Evolutionary conservation across 371 early-diverging fungal species (phyloP).

Genomic region (Catenaria anguillulae): DNA sequence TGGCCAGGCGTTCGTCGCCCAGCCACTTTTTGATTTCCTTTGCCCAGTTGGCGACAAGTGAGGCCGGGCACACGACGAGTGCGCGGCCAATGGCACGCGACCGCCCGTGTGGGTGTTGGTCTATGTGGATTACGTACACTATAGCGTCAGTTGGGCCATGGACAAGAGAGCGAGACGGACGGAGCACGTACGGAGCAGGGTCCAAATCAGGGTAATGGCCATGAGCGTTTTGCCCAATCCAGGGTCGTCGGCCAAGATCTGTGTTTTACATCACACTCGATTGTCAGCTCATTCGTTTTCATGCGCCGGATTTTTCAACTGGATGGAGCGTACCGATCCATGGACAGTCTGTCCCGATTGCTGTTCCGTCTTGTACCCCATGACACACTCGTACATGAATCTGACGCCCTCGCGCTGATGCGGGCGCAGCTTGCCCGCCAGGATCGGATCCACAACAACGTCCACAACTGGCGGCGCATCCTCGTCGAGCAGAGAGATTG

Average conservation of each 20-base stretch:
- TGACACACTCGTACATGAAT: constrained; percentile 44
- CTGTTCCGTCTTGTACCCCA: constrained; percentile 18
- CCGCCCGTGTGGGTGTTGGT: constrained; percentile 28
- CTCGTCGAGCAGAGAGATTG: neutral
- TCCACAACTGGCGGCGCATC: constrained; percentile 16
- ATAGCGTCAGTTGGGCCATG: neutral
- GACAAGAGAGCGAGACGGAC: too few species aligned
- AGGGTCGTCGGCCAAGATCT: constrained; percentile 12
- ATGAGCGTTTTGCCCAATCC: constrained; percentile 45
- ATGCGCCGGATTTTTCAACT: too few species aligned
- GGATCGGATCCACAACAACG: constrained; percentile 38
- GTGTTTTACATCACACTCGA: too few species aligned
- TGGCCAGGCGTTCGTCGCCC: constrained; percentile 21
- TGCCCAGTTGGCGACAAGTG: constrained; percentile 43
- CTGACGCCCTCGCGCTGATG: constrained; percentile 44
- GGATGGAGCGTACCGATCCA: constrained; percentile 45
- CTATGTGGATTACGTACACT: too few species aligned
- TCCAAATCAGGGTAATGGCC: constrained; percentile 46
- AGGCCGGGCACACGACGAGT: constrained; percentile 46
- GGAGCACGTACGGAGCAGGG: constrained; percentile 26
- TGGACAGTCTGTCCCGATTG: too few species aligned
- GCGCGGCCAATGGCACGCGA: constrained; percentile 23
- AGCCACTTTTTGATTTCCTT: constrained; percentile 51
- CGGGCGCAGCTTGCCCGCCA: constrained; percentile 30
- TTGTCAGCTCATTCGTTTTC: too few species aligned